Evolutionary conservation across 768 basidiomycete species (phyloP), one percentile per base, ranked within the genome.

Genomic region (Boletus patriciae): DNA sequence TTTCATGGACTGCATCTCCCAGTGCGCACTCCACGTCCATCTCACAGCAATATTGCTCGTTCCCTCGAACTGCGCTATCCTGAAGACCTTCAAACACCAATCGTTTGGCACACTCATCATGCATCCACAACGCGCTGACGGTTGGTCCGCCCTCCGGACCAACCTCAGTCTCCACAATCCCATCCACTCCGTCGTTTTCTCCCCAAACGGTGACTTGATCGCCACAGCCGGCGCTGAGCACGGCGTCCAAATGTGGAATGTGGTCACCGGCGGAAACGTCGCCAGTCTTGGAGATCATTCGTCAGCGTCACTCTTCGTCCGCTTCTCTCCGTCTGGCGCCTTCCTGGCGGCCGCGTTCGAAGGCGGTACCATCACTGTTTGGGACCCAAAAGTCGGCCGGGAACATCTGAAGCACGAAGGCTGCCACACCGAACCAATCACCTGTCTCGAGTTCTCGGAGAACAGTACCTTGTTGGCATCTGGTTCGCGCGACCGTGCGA

Each of bases 241-340:
- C 3, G 60, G 62, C 3, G 65, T 68, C 25, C 68, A 64, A 25
- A n/a, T 68, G 13, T 68, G 66, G 66, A 62, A 60, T 3, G 40
- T 50, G 3, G 31, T 62, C 37, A 67, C 66, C 0, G 66, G 66
- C 6, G 46, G 46, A 23, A 67, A 67, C 18, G 10, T 67, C 0
- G 66, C 66, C 2, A 65, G 58, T 34, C 37, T 67, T 16, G 66
- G 66, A 21, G 54, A 59, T 36, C 38, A 9, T 29, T 42, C 47
- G 9, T 61, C 55, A 0, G 51, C 56, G 4, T 50, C 66, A 11
- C 12, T 57, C 0, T 15, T 67, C 4, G 66, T 62, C n/a, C 40
- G 57, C 5, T 67, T 67, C 46, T 64, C 66, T 4, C 50, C 53
- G 11, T 67, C 62, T 6, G 66, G 66, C 4, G 42, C 58, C 9